A percentile compares a stretch with the other conserved stretches of the same genome.
phyloP scores from a whole-genome alignment of 2,329 filamentous ascomycete genomes.

The Zasmidium angulare region DNA sequence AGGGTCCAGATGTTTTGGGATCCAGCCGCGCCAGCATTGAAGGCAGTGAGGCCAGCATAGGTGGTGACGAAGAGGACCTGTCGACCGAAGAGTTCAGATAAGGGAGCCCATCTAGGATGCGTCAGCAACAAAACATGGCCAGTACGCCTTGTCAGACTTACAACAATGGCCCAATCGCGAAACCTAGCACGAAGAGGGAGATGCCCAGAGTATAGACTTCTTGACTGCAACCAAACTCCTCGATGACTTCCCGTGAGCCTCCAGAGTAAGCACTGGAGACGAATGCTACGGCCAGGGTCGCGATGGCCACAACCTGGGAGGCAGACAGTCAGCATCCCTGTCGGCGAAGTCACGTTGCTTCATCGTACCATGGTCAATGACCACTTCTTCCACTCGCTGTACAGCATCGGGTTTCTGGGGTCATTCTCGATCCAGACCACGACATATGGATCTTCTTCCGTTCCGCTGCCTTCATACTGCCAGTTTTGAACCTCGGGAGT shows the following conservation, averaged over 20 bases:
- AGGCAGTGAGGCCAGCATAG: conserved; percentile 39
- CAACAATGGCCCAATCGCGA: conserved; percentile 52
- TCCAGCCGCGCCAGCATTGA: conserved; percentile 45
- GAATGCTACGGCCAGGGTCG: conserved; percentile 68
- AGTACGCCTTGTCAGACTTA: neutral
- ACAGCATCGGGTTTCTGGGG: conserved; percentile 65
- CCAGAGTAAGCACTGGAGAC: conserved; percentile 68
- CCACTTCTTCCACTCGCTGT: conserved; percentile 62
- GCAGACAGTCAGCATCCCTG: too few species aligned
- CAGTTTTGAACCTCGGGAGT: conserved; percentile 36
- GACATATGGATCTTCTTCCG: conserved; percentile 63
- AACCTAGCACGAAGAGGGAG: conserved; percentile 64
- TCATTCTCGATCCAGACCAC: conserved; percentile 69
- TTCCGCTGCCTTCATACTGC: conserved; percentile 51
- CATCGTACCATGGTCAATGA: conserved; percentile 60
- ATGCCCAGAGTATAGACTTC: conserved; percentile 62
- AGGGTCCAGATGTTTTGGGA: conserved; percentile 46
- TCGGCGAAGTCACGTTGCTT: too few species aligned
- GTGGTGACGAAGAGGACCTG: conserved; percentile 40
- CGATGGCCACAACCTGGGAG: conserved; percentile 63
- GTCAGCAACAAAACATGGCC: conserved; percentile 38
- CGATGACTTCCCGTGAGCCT: conserved; percentile 55
- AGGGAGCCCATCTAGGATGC: conserved; percentile 59
- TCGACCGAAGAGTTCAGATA: conserved; percentile 61
- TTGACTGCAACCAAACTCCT: conserved; percentile 53